Evolutionary conservation across 768 basidiomycete species (phyloP).

Genomic region (Baorangia bicolor): DNA sequence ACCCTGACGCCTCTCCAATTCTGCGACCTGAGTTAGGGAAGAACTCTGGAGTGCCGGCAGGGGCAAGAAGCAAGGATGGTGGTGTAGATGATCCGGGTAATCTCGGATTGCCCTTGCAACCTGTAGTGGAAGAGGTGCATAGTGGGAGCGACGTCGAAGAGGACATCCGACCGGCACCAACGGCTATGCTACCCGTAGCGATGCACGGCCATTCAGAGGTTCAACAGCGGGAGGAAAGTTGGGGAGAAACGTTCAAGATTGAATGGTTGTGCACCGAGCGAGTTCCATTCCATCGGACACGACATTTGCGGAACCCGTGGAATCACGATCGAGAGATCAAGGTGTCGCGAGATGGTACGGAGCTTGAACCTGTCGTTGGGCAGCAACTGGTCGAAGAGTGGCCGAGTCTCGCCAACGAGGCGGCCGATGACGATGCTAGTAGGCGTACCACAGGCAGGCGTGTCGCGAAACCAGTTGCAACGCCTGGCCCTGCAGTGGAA

Average conservation of each 20-base stretch:
- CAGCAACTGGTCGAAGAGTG: slow-evolving; percentile 69
- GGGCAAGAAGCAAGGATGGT: slow-evolving; percentile 4
- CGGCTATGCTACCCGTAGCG: neutral
- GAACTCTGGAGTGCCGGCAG: slow-evolving; percentile 40
- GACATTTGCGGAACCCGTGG: slow-evolving; percentile 89
- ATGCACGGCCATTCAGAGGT: neutral
- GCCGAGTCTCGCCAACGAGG: slow-evolving; percentile 38
- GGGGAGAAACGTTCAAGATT: slow-evolving; percentile 81
- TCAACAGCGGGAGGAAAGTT: slow-evolving; percentile 35
- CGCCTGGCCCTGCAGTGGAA: neutral
- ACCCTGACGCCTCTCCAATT: neutral
- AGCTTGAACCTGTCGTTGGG: slow-evolving; percentile 80
- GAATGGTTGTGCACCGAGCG: slow-evolving; percentile 76
- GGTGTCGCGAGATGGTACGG: slow-evolving; percentile 88
- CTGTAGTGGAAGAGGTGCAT: slow-evolving; percentile 25
- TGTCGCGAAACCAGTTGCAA: slow-evolving; percentile 3
- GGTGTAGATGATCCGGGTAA: slow-evolving; percentile 16
- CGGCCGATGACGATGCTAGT: neutral
- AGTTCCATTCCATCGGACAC: slow-evolving; percentile 73
- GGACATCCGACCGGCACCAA: neutral
- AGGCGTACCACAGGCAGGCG: neutral
- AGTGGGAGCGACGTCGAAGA: slow-evolving; percentile 13
- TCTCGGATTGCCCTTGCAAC: slow-evolving; percentile 11
- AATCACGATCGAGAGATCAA: slow-evolving; percentile 83
- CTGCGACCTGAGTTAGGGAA: slow-evolving; percentile 40